Evolutionary conservation across 2,329 filamentous ascomycete genomes (phyloP).

Genomic region (Colletotrichum sp.): DNA sequence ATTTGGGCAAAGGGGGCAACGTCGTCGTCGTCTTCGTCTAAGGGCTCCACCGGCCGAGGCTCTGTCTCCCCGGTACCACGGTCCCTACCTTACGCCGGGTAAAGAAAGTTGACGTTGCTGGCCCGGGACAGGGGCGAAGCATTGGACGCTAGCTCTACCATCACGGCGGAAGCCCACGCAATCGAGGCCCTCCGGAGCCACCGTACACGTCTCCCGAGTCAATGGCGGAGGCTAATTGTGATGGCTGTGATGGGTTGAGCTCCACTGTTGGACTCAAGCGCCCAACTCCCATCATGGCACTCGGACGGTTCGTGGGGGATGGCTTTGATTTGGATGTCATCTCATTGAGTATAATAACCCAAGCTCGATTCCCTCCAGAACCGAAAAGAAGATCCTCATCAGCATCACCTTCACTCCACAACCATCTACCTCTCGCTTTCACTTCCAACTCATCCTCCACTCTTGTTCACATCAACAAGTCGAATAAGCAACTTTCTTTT

Average conservation of each 20-base stretch:
- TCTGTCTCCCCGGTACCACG: neutral
- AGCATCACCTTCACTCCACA: slow-evolving; percentile 3
- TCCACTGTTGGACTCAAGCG: neutral
- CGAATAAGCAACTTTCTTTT: neutral
- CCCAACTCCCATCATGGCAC: neutral
- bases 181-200: slow-evolving; percentile 1
- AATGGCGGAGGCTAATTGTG: neutral
- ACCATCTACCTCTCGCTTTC: neutral
- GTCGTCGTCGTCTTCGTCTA: neutral
- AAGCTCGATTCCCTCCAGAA: neutral
- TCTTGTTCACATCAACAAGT: neutral
- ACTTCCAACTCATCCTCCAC: neutral
- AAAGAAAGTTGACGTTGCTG: neutral
- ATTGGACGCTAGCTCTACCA: neutral
- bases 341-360: slow-evolving; percentile 3
- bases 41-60: neutral
- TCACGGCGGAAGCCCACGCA: neutral
- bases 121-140: neutral
- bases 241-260: neutral
- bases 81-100: neutral
- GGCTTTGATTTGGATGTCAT: neutral
- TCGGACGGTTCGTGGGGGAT: neutral
- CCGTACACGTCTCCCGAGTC: neutral
- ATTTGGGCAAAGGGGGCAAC: neutral
- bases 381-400: neutral